Conservation (phyloP, 371 early-diverging fungal species). For the Blastocladiella emersonii region DNA sequence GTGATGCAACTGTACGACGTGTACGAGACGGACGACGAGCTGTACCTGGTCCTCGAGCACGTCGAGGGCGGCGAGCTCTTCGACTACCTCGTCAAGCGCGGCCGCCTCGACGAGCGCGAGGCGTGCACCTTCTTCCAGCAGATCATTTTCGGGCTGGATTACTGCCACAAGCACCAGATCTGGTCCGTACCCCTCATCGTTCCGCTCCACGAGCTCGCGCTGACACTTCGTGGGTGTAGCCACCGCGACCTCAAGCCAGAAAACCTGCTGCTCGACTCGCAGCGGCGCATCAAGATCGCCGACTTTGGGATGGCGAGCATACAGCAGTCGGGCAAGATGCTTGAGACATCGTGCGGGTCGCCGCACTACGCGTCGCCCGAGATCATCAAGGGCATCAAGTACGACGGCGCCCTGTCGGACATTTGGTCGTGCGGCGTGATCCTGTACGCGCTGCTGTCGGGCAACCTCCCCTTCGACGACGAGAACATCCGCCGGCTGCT, state of each 20-base stretch:
- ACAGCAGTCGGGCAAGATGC: slow-evolving; percentile 47
- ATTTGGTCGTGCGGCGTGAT: slow-evolving; percentile 91
- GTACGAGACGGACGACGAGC: slow-evolving; percentile 68
- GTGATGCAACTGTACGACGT: slow-evolving; percentile 81
- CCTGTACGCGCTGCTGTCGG: slow-evolving; percentile 72
- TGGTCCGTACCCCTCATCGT: slow-evolving; percentile 30
- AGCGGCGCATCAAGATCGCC: slow-evolving; percentile 63
- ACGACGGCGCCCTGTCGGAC: slow-evolving; percentile 74
- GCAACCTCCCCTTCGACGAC: slow-evolving; percentile 86
- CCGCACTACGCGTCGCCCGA: slow-evolving; percentile 92
- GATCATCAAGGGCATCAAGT: slow-evolving; percentile 56
- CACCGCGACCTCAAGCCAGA: slow-evolving; percentile 94
- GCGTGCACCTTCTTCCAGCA: slow-evolving; percentile 90
- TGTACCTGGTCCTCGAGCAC: slow-evolving; percentile 90
- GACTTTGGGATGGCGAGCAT: slow-evolving; percentile 79
- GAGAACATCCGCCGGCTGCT: slow-evolving; percentile 66
- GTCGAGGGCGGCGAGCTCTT: slow-evolving; percentile 94
- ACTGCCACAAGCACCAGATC: slow-evolving; percentile 82
- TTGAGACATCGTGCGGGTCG: slow-evolving; percentile 74
- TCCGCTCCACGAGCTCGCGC: background rate
- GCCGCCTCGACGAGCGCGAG: slow-evolving; percentile 69
- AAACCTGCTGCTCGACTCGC: slow-evolving; percentile 80
- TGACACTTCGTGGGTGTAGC: slow-evolving; percentile 35
- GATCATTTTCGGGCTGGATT: slow-evolving; percentile 84
- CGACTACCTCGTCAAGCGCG: slow-evolving; percentile 78